Evolutionary conservation across 805 yeast genomes (phyloP).

Genomic region (Sugiyamaella marilandica): DNA sequence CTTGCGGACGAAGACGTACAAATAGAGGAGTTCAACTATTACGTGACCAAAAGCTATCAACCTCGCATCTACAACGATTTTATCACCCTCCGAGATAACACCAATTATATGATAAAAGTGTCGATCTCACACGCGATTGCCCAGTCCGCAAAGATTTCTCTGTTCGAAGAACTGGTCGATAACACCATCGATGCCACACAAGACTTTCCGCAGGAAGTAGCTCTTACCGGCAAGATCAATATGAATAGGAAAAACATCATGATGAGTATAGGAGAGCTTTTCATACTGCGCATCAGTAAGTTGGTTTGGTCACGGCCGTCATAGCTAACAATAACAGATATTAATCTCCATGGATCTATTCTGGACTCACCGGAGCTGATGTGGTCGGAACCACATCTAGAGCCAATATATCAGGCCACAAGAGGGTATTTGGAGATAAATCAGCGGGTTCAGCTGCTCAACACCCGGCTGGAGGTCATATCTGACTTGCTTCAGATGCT

Average conservation of each 20-base stretch:
- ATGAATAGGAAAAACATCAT: constrained; percentile 93
- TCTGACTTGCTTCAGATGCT: constrained; percentile 91
- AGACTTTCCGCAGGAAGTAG: constrained; percentile 94
- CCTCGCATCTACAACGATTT: constrained; percentile 96
- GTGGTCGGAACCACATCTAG: constrained; percentile 99
- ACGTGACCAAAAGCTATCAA: constrained; percentile 88
- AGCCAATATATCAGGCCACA: constrained; percentile 95
- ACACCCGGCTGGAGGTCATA: constrained; percentile 90
- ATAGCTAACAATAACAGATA: constrained; percentile 10
- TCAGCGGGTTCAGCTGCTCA: constrained; percentile 83
- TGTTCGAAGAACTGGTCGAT: constrained; percentile 93
- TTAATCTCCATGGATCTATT: constrained; percentile 50
- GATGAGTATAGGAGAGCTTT: constrained; percentile 95
- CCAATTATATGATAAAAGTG: constrained; percentile 84
- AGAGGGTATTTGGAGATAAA: constrained; percentile 93
- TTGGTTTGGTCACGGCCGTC: background rate
- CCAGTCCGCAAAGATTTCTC: constrained; percentile 89
- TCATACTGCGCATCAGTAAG: constrained; percentile 53
- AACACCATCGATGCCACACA: constrained; percentile 97
- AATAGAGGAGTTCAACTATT: constrained; percentile 90
- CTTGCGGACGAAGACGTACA: constrained; percentile 89
- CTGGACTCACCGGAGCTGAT: constrained; percentile 94
- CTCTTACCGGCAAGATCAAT: constrained; percentile 88
- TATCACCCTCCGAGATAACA: constrained; percentile 84
- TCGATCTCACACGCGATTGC: constrained; percentile 95